A percentile compares a stretch with the other conserved stretches of the same genome.
phyloP scores from a whole-genome alignment of 768 basidiomycete species.

The Agaricus sinodeliciosus region DNA sequence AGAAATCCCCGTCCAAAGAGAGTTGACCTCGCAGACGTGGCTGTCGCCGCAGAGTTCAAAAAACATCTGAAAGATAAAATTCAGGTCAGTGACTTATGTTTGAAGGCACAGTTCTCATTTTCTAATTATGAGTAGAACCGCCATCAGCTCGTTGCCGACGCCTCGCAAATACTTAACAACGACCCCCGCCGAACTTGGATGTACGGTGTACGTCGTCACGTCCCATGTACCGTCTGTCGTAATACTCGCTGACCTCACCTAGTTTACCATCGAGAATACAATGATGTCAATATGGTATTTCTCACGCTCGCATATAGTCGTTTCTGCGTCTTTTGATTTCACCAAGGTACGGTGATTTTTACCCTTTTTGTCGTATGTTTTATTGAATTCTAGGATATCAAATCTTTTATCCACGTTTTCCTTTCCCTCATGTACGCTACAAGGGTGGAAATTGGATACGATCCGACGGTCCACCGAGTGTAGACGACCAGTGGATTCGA shows the following conservation, averaged over 20 bases:
- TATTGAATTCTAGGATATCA: neutral
- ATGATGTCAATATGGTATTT: slow-evolving; percentile 3
- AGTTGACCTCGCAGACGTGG: too few species aligned
- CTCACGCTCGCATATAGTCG: slow-evolving; percentile 3
- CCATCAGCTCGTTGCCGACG: neutral
- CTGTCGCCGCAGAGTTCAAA: too few species aligned
- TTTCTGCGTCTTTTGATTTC: neutral
- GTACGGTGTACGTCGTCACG: neutral
- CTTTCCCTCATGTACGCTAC: slow-evolving; percentile 6
- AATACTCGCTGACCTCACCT: neutral
- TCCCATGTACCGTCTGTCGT: neutral
- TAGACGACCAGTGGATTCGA: neutral
- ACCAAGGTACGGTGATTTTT: neutral
- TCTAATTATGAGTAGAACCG: too few species aligned
- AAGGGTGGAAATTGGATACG: slow-evolving; percentile 3
- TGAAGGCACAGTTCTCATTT: too few species aligned
- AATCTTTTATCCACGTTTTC: neutral
- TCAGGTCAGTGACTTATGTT: too few species aligned
- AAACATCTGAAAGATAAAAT: too few species aligned
- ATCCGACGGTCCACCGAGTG: neutral
- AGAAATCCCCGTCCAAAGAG: too few species aligned
- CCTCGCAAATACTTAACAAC: neutral
- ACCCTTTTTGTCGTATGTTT: neutral
- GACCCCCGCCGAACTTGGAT: slow-evolving; percentile 1
- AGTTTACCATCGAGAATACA: neutral